phyloP scores from a whole-genome alignment of 257 asterid species.

The Verbascum thapsus region DNA sequence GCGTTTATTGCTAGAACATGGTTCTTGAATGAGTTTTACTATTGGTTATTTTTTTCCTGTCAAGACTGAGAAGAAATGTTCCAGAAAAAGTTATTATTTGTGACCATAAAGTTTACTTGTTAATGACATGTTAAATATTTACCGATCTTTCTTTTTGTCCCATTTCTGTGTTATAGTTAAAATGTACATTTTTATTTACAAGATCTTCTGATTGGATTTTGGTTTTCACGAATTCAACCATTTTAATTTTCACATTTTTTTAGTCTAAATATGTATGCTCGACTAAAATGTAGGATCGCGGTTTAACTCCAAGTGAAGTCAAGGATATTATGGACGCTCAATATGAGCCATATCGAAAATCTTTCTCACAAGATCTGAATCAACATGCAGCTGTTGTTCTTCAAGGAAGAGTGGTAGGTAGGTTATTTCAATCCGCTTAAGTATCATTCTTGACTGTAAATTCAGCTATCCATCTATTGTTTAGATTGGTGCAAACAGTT shows the following conservation, averaged over 20 bases:
- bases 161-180: slow-evolving; percentile 17
- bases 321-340: slow-evolving; percentile 74
- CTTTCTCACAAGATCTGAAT: slow-evolving; percentile 83
- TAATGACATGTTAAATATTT: not conserved
- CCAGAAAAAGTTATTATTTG: slow-evolving; percentile 8
- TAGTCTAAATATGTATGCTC: slow-evolving; percentile 17
- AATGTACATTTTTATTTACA: slow-evolving; percentile 16
- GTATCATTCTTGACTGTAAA: slow-evolving; percentile 4
- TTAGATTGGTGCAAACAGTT: slow-evolving; percentile 19
- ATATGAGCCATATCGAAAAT: slow-evolving; percentile 80
- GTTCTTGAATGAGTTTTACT: slow-evolving; percentile 15
- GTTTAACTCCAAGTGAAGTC: slow-evolving; percentile 59
- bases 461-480: slow-evolving; percentile 20
- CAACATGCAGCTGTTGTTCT: slow-evolving; percentile 98
- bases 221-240: slow-evolving; percentile 16
- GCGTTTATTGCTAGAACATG: slow-evolving; percentile 18
- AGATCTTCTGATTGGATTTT: slow-evolving; percentile 16
- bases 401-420: slow-evolving; percentile 95
- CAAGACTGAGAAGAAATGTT: slow-evolving; percentile 7
- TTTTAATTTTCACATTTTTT: not conserved
- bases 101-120: slow-evolving; percentile 15
- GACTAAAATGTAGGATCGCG: slow-evolving; percentile 72
- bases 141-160: not conserved
- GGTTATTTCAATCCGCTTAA: slow-evolving; percentile 25
- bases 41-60: slow-evolving; percentile 2